Percentiles rank a stretch among this genome's conserved stretches.
Evolutionary conservation across 2,329 filamentous ascomycete species (phyloP).

Genomic region (Cryphonectria japonica): DNA sequence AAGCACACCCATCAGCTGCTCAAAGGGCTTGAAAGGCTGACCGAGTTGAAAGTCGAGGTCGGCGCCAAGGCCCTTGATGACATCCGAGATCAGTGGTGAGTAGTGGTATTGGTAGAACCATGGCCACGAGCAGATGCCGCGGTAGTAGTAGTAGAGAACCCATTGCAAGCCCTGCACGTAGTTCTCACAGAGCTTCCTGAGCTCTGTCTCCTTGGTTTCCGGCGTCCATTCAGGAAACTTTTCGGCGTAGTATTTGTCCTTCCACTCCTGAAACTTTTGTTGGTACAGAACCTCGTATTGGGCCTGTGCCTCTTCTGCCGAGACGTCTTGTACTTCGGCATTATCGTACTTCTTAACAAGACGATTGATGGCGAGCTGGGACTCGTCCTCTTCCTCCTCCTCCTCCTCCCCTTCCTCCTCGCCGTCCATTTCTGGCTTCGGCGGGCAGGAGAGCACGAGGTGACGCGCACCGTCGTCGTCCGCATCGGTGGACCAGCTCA

Average conservation of each 20-base stretch:
- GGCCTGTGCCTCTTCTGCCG: conserved; percentile 76
- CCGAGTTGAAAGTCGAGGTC: conserved; percentile 92
- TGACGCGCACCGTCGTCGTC: conserved; percentile 60
- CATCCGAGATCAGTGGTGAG: conserved; percentile 90
- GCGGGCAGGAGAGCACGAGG: conserved; percentile 55
- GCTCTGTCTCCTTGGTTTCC: conserved; percentile 74
- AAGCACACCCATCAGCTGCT: conserved; percentile 97
- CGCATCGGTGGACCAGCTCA: conserved; percentile 61
- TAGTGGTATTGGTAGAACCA: conserved; percentile 99
- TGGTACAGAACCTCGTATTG: conserved; percentile 86
- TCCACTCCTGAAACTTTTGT: conserved; percentile 89
- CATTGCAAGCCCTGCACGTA: conserved; percentile 97
- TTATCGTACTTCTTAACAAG: conserved; percentile 91
- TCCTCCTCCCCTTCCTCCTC: conserved; percentile 69
- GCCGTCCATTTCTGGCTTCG: conserved; percentile 45
- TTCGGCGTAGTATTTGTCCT: conserved; percentile 86
- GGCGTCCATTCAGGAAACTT: conserved; percentile 89
- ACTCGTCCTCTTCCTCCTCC: conserved; percentile 81
- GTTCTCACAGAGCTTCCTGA: conserved; percentile 85
- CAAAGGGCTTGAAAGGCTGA: conserved; percentile 91
- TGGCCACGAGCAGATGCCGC: conserved; percentile 95
- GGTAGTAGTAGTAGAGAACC: conserved; percentile 98
- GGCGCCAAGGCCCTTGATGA: conserved; percentile 83
- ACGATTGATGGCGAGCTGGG: conserved; percentile 78
- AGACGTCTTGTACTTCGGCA: conserved; percentile 80